Evolutionary conservation across 495 filamentous ascomycete species (phyloP), one percentile per base, ranked within the genome.

Genomic region (Trichocladium antarcticum): DNA sequence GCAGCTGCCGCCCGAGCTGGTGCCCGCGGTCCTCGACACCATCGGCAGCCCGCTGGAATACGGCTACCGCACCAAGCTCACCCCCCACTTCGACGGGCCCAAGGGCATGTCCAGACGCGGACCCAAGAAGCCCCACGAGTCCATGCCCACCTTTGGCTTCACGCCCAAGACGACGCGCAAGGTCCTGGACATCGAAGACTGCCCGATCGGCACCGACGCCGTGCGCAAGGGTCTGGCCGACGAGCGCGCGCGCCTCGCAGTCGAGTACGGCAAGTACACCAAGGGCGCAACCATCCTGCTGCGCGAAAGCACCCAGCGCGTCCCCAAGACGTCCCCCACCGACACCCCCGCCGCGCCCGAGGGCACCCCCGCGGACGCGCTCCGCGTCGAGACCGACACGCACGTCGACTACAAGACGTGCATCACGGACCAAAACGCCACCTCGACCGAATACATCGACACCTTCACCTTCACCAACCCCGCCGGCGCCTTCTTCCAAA

Each of bases 401-500:
- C 79, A 83, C 60, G 72, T 77, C 8, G 85, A 93, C 59, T 76
- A 80, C 51, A 96, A 96, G 62, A 80, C 78, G 15, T 96, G 81
- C 71, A 76, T 95, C 46, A 95, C 87, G 5, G 81, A 95, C 68
- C 72, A 76, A 60, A 96, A 89, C 53, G 85, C 76, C 45, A 82
- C 67, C 21, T 78, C 82, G 3, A 84, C 82, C 35, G 92, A 98
- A 62, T 95, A 93, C 63, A 73, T 98, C 46, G 87, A 87, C 58
- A 62, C 81, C 64, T 94, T 83, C 70, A 67, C 81, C 62, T 94
- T 98, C 73, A 77, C 76, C 60, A 96, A 90, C 74, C 85, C 83
- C 27, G 92, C 92, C 16, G 88, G 88, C 34, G 72, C 84, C 37
- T 98, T 98, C 76, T 98, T 98, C 78, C 92, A 98, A 61, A 98